phyloP scores from a whole-genome alignment of 192 early-diverging fungal species.

The Glomus cerebriforme region DNA sequence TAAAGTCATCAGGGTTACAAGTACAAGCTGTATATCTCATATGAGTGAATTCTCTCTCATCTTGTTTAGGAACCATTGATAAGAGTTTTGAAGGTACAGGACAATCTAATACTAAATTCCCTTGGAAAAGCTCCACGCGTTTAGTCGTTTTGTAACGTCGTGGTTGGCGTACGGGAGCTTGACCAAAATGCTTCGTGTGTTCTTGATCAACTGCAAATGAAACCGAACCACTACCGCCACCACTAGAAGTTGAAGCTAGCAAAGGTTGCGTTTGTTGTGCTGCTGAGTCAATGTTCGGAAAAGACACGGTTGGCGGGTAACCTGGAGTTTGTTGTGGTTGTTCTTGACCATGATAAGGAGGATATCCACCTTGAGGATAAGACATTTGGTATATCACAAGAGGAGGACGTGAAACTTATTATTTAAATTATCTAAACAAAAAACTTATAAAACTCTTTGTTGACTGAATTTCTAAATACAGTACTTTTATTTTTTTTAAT shows the following conservation, averaged over 20 bases:
- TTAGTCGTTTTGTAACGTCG: constrained; percentile 52
- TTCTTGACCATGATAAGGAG: background rate
- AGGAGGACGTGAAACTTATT: background rate
- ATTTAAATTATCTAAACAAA: no score
- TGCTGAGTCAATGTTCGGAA: background rate
- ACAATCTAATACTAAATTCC: constrained; percentile 75
- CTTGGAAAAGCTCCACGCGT: constrained; percentile 64
- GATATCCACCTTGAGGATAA: constrained; percentile 4
- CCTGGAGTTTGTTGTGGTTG: background rate
- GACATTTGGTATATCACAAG: background rate
- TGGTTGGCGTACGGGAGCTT: constrained; percentile 47
- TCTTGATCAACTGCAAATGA: background rate
- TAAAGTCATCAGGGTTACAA: constrained; percentile 85
- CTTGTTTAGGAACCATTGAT: constrained; percentile 48
- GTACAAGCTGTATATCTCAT: constrained; percentile 94
- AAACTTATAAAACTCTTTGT: no score
- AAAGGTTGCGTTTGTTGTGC: constrained; percentile 19
- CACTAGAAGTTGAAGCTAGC: background rate
- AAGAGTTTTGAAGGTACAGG: constrained; percentile 66
- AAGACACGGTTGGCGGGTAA: background rate
- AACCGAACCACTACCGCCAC: background rate
- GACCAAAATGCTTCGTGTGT: constrained; percentile 38
- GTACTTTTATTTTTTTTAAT: no score
- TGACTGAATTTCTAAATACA: background rate
- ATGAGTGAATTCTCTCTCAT: constrained; percentile 84